Base-by-base conservation (phyloP, 1,139 yeast genomes). In the Taphrina deformans region DNA sequence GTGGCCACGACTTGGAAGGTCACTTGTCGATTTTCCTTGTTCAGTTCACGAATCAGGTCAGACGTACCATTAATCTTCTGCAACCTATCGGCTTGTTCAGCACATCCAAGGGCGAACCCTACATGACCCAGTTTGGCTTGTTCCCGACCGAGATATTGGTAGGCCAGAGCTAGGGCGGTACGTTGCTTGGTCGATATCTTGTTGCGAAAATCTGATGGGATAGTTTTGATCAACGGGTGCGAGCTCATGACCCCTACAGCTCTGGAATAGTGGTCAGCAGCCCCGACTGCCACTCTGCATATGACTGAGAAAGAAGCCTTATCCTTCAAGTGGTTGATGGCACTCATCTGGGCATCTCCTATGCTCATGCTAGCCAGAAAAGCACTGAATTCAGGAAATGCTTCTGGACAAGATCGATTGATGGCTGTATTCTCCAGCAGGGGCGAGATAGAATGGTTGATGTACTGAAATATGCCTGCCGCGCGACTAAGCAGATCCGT, bases 1-100 rank as follows among this genome's bases (percentile, higher is more conserved):
- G 14, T n/a, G 9, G 50, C 41, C 5, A 59, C 40, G n/a, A 50
- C 40, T 23, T 59, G 63, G 23, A 59, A 59, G n/a, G 55, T 50
- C 18, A 59, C 63, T 16, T 59, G 63, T n/a, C 38, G 50, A 50
- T 59, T 59, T 27, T 59, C 56, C 41, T 48, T 50, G 10, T n/a
- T 48, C 56, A 27, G 18, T 24, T 38, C 50, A 2, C 48, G 35
- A 12, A 35, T 50, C 40, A 50, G 29, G 23, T 16, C 55, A 5
- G 50, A 1, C 4, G 48, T 40, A 7, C n/a, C 29, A 2, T 24
- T 26, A 23, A 10, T 18, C 27, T 29, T 26, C 27, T 35, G 44
- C 12, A 59, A 40, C 29, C 26, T 40, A 4, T 40, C 48, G 7
- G 63, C 63, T 9, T 35, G 50, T 12, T 41, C 18, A 27, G 51